These are phyloP conservation scores for Hypoxylon rubiginosum DNA, from an alignment of 2,329 filamentous ascomycete species.

Conservation along the genomic window DNA sequence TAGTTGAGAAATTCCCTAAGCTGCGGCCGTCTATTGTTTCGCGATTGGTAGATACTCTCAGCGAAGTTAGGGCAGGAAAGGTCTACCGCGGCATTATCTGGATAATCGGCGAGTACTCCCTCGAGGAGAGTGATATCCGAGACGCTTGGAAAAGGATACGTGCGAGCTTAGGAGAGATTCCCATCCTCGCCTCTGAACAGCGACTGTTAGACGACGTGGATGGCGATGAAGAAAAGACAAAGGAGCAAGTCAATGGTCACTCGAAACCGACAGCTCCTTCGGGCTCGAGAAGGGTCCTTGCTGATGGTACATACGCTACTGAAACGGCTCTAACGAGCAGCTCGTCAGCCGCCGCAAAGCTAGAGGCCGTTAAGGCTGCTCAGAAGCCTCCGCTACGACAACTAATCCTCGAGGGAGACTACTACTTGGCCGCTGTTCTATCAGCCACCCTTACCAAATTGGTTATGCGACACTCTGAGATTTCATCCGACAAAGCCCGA, in stretches of 20 bases:
- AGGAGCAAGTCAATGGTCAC: constrained; percentile 82
- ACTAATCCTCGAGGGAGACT: constrained; percentile 96
- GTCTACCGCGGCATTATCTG: constrained; percentile 96
- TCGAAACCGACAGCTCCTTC: constrained; percentile 81
- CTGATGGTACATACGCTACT: constrained; percentile 97
- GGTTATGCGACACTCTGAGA: constrained; percentile 96
- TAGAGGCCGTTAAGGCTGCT: constrained; percentile 96
- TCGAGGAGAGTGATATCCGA: constrained; percentile 92
- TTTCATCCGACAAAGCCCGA: constrained; percentile 85
- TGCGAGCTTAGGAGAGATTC: constrained; percentile 94
- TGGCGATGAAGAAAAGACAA: constrained; percentile 70
- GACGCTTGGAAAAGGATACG: constrained; percentile 98
- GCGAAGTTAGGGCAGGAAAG: constrained; percentile 95
- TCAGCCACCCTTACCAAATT: constrained; percentile 96
- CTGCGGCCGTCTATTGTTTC: constrained; percentile 89
- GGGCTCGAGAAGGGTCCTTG: constrained; percentile 90
- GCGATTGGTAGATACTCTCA: constrained; percentile 88
- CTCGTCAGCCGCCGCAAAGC: constrained; percentile 87
- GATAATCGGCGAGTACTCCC: constrained; percentile 97
- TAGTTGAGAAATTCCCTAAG: constrained; percentile 96
- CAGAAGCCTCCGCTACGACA: constrained; percentile 96
- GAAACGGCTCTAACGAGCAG: constrained; percentile 96
- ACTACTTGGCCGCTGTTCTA: constrained; percentile 95
- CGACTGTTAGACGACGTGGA: constrained; percentile 89
- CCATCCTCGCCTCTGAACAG: constrained; percentile 95